phyloP scores from a whole-genome alignment of 2,329 filamentous ascomycete species.

The Thielaviopsis cerberus region DNA sequence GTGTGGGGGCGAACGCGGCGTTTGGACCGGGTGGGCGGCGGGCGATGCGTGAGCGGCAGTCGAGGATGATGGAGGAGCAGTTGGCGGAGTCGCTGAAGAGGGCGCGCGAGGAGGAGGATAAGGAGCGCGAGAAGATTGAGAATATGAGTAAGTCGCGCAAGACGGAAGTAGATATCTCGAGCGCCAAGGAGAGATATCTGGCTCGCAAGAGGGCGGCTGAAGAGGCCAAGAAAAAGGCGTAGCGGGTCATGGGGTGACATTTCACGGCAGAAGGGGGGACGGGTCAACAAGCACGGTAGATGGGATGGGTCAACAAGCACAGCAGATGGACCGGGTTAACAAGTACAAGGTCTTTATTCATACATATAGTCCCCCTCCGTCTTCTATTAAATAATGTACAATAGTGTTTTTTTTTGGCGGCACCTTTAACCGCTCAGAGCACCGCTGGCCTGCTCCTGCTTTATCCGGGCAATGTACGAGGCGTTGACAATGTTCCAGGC shows the following conservation, averaged over 20 bases:
- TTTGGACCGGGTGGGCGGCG: slow-evolving; percentile 22
- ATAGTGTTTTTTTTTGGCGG: too few relatives aligned
- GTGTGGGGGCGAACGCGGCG: slow-evolving; percentile 20
- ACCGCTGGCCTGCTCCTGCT: slow-evolving; percentile 32
- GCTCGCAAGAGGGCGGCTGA: slow-evolving; percentile 59
- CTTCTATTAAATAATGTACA: not conserved
- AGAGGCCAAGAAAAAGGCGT: slow-evolving; percentile 40
- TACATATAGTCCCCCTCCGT: not conserved
- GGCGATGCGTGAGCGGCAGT: slow-evolving; percentile 57
- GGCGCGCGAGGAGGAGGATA: slow-evolving; percentile 46
- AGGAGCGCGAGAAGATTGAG: slow-evolving; percentile 42
- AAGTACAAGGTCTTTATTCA: not conserved
- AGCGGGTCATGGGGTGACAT: too few relatives aligned
- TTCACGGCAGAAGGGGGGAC: too few relatives aligned
- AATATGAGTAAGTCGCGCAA: slow-evolving; percentile 57
- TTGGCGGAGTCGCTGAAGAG: slow-evolving; percentile 56
- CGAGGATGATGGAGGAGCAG: slow-evolving; percentile 61
- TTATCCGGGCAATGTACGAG: slow-evolving; percentile 45
- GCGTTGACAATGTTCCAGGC: slow-evolving; percentile 60
- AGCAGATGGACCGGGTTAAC: not conserved
- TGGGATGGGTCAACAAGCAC: not conserved
- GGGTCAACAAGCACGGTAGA: not conserved
- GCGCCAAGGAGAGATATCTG: slow-evolving; percentile 62
- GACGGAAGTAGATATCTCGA: slow-evolving; percentile 56
- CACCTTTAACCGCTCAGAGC: not conserved